Conservation (phyloP, 352 stramenopile genomes). For the Phytopythium ostracodes region DNA sequence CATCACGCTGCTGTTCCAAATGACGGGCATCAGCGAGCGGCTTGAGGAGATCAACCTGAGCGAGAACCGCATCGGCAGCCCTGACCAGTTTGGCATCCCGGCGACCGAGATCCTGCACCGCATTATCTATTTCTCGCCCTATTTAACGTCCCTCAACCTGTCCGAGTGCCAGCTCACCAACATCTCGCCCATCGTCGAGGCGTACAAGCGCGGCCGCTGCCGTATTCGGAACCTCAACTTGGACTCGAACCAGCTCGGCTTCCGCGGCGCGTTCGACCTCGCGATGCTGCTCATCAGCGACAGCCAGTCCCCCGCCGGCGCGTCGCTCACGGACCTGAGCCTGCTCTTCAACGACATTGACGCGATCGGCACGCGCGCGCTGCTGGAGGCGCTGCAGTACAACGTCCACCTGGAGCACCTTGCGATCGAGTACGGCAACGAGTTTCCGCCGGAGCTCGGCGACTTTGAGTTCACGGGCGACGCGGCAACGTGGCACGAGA, state of each 20-base stretch:
- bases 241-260: conserved; percentile 52
- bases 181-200: conserved; percentile 43
- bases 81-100: conserved; percentile 47
- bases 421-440: conserved; percentile 51
- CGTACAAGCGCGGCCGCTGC: conserved; percentile 46
- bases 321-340: conserved; percentile 39
- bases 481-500: conserved; percentile 34
- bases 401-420: conserved; percentile 47
- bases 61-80: conserved; percentile 51
- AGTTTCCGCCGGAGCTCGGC: conserved; percentile 41
- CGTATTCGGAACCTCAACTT: conserved; percentile 42
- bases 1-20: conserved; percentile 50
- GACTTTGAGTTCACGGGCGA: conserved; percentile 50
- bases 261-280: conserved; percentile 49
- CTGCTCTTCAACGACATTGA: conserved; percentile 57
- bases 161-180: conserved; percentile 43
- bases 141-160: conserved; percentile 47
- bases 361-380: conserved; percentile 40
- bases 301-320: conserved; percentile 29
- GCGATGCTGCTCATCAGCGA: conserved; percentile 58
- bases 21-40: conserved; percentile 45
- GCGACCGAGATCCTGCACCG: conserved; percentile 44
- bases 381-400: conserved; percentile 48
- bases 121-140: conserved; percentile 54
- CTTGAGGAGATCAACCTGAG: conserved; percentile 55